Conservation (phyloP, 23 red algal species). For the Gracilariopsis chorda region DNA sequence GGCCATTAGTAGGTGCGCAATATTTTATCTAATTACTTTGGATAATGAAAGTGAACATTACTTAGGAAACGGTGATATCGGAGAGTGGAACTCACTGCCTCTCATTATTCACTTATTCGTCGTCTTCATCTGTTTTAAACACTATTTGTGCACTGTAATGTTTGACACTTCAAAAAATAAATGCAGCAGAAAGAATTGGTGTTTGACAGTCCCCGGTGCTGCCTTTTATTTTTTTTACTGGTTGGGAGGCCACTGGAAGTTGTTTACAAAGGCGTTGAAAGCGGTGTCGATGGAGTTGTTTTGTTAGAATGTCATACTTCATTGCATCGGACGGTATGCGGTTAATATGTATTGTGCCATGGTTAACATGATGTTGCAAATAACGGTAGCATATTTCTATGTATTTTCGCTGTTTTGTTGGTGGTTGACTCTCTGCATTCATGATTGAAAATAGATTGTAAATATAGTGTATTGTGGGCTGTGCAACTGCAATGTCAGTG, state of each 20-base stretch:
- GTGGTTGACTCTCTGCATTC: background rate
- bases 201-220: conserved; percentile 3
- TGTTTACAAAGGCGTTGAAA: background rate
- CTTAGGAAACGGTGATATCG: too few relatives aligned
- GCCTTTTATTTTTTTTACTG: background rate
- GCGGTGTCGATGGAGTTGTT: background rate
- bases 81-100: too few relatives aligned
- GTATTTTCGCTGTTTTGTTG: background rate
- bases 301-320: background rate
- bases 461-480: background rate
- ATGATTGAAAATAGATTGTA: background rate
- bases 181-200: background rate
- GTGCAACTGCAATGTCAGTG: too few relatives aligned
- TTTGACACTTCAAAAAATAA: background rate
- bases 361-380: background rate
- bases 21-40: too few relatives aligned
- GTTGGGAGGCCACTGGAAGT: background rate
- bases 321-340: background rate
- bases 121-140: too few relatives aligned
- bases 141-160: too few relatives aligned
- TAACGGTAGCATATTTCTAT: background rate
- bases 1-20: too few relatives aligned
- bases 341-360: background rate
- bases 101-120: too few relatives aligned
- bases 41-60: too few relatives aligned